These are phyloP conservation scores for Allantophomopsis cytisporea DNA, from an alignment of 2,329 filamentous ascomycete genomes.

Conservation along the genomic window DNA sequence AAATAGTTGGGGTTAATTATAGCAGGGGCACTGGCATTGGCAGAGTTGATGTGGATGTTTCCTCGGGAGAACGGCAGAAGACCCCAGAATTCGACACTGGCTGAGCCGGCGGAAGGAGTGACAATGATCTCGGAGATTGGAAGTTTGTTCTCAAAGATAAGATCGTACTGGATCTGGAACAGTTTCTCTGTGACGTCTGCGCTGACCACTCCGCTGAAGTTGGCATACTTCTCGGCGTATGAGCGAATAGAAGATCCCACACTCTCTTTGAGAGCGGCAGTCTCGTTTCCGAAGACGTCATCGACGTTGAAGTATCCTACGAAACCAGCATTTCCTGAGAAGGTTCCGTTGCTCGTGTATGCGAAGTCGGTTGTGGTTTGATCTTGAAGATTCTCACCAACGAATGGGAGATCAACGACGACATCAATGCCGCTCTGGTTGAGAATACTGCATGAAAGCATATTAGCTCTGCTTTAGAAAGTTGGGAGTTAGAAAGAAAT, in stretches of 20 bases:
- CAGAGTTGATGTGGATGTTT: constrained; percentile 24
- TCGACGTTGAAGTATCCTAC: constrained; percentile 4
- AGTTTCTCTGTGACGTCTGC: constrained; percentile 23
- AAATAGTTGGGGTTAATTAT: constrained; percentile 27
- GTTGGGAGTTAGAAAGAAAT: too few species aligned
- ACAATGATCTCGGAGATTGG: constrained; percentile 31
- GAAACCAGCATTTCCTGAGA: constrained; percentile 2
- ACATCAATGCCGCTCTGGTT: constrained; percentile 3
- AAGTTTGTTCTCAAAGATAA: constrained; percentile 28
- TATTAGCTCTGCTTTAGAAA: too few species aligned
- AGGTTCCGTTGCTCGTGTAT: constrained; percentile 11
- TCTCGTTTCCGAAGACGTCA: constrained; percentile 9
- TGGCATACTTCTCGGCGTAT: constrained; percentile 1
- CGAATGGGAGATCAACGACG: constrained; percentile 3
- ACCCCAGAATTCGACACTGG: constrained; percentile 23
- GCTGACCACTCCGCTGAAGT: constrained; percentile 13
- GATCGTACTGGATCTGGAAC: constrained; percentile 29
- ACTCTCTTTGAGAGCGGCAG: constrained; percentile 1
- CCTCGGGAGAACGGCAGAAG: constrained; percentile 25
- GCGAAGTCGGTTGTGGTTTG: constrained; percentile 2
- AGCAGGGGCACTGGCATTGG: constrained; percentile 10
- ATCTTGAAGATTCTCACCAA: constrained; percentile 1
- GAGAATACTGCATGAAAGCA: constrained; percentile 2
- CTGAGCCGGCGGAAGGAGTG: constrained; percentile 14
- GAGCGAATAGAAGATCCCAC: not conserved